These are phyloP conservation scores for Cystobasidiopsis lactophilus DNA, from an alignment of 768 basidiomycete genomes.

Conservation along the genomic window DNA sequence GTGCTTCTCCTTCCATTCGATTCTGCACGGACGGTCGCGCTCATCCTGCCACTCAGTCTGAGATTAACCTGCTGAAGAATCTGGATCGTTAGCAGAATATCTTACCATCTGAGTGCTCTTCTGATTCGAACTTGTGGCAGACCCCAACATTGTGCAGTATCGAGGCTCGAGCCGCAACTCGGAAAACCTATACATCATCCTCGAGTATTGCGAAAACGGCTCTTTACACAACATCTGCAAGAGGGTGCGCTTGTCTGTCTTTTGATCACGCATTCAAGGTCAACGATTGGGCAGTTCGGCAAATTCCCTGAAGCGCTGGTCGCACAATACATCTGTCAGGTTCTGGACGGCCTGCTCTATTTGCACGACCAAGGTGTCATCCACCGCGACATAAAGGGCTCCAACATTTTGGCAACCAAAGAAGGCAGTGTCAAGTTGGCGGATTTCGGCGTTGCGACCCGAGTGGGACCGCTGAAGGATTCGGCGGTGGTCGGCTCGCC, in stretches of 20 bases:
- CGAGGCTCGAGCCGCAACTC: conserved; percentile 91
- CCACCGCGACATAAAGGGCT: conserved; percentile 96
- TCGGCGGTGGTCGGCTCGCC: conserved; percentile 91
- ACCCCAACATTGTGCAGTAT: conserved; percentile 95
- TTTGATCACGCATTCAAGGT: background rate
- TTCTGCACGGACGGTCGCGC: background rate
- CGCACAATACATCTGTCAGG: conserved; percentile 88
- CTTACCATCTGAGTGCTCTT: conserved; percentile 5
- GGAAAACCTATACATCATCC: conserved; percentile 84
- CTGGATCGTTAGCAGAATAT: conserved; percentile 42
- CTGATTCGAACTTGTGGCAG: conserved; percentile 26
- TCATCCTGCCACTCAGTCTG: conserved; percentile 45
- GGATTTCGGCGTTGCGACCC: conserved; percentile 88
- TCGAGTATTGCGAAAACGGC: conserved; percentile 92
- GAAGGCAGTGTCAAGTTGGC: conserved; percentile 97
- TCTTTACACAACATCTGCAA: conserved; percentile 87
- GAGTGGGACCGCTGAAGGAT: conserved; percentile 51
- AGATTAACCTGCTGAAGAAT: conserved; percentile 94
- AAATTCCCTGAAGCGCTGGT: conserved; percentile 96
- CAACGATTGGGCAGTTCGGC: conserved; percentile 40
- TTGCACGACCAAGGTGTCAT: conserved; percentile 99
- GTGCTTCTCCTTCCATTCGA: conserved; percentile 27
- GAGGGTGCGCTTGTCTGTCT: conserved; percentile 20
- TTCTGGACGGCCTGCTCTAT: conserved; percentile 83
- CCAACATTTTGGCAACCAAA: conserved; percentile 95